Evolutionary conservation across 2,329 filamentous ascomycete species (phyloP), one percentile per base, ranked within the genome.

Genomic region (Geosmithia morbida): DNA sequence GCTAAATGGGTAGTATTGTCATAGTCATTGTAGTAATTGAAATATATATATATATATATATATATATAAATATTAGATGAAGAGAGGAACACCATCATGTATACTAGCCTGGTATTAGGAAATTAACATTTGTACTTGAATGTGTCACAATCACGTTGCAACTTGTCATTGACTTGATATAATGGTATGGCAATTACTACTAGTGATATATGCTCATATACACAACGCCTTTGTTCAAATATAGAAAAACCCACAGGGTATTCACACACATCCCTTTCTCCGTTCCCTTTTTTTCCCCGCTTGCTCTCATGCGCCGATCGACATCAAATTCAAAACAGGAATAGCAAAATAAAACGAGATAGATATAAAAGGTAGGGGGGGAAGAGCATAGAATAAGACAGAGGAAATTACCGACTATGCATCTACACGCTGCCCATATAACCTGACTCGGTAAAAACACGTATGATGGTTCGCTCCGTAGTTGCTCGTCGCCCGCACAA

Each of bases 361-460:
- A 47, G 42, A 48, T 47, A 45, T 46, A 48, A 50, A 50, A 26
- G 45, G 50, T 51, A 51, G 48, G n/a, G 16, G 14, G 20, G 2
- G 3, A 22, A 22, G 41, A n/a, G 8, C 7, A 43, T 19, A 43
- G 41, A 19, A 43, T 18, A 43, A 30, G 33, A 16, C 43, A 16
- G 2, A 26, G 8, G 22, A 26, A n/a, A 37, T 46, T 44, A 4
- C 14, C 29, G 14, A 37, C 41, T 13, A 45, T 7, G 10, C n/a
- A 26, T 26, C 22, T 5, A 26, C 4, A 26, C 41, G 10, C 17
- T 46, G 16, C 70, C 81, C 64, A 56, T 76, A 81, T 43, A 84
- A 49, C 48, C 71, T 65, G n/a, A 81, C 60, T 1, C 79, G 66
- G 61, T 84, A 85, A 54, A 85, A 73, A 57, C 81, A 84, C 3